Percentiles rank a stretch among this genome's conserved stretches.
These are phyloP conservation scores for Fraxinus velutina DNA, from an alignment of 305 asterid species.

Conservation along the genomic window DNA sequence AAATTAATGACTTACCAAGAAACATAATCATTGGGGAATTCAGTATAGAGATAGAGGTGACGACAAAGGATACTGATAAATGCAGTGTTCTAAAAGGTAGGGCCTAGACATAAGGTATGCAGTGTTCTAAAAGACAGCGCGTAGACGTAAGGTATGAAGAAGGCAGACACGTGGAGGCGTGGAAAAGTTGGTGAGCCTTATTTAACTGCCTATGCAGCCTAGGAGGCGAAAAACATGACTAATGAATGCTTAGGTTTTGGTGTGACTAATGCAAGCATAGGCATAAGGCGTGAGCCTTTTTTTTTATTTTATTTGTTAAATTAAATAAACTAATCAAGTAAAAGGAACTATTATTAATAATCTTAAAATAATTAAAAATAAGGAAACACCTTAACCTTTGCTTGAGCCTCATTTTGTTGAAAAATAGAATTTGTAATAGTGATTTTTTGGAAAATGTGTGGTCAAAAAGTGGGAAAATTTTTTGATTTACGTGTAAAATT, in stretches of 20 bases:
- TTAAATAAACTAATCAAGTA: neutral
- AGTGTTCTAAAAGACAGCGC: no score
- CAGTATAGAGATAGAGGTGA: neutral
- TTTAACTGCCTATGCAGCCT: neutral
- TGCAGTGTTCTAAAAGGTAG: neutral
- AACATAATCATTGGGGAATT: constrained; percentile 5
- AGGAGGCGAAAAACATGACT: neutral
- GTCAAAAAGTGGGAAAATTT: no score
- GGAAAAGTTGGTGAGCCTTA: neutral
- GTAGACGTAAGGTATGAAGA: neutral
- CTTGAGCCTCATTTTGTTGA: no score
- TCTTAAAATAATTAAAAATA: neutral
- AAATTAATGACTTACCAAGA: neutral
- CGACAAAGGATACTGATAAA: neutral
- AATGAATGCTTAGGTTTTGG: neutral
- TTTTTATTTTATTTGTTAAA: neutral
- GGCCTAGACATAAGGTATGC: neutral
- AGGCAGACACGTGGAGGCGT: neutral
- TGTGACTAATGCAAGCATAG: neutral
- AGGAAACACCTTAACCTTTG: neutral
- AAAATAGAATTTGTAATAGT: no score
- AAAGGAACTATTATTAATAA: neutral
- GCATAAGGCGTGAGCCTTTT: neutral
- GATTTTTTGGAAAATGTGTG: no score
- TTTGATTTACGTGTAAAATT: no score